These are phyloP conservation scores for Zalerion maritima DNA, from an alignment of 495 filamentous ascomycete species.

Conservation along the genomic window DNA sequence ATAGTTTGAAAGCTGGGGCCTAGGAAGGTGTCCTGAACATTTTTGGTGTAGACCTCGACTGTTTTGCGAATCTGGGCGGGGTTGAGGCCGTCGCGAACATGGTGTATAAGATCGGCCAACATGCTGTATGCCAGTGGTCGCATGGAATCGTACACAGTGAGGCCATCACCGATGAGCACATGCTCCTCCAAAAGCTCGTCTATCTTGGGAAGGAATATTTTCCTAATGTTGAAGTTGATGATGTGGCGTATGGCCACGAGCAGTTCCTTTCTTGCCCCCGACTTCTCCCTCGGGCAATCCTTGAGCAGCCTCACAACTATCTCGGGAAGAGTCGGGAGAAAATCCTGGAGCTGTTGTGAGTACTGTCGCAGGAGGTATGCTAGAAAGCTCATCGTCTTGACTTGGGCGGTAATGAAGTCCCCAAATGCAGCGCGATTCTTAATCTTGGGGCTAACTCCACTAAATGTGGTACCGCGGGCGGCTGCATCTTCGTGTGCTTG, in stretches of 20 bases:
- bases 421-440: constrained; percentile 90
- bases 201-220: constrained; percentile 88
- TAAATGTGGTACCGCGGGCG: constrained; percentile 64
- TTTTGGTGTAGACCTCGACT: constrained; percentile 92
- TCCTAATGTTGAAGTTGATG: constrained; percentile 97
- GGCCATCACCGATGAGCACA: constrained; percentile 85
- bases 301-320: constrained; percentile 86
- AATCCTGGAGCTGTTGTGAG: constrained; percentile 75
- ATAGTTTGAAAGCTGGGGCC: constrained; percentile 99
- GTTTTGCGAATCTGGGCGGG: constrained; percentile 86
- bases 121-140: constrained; percentile 94
- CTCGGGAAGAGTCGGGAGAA: constrained; percentile 71
- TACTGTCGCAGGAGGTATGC: constrained; percentile 87
- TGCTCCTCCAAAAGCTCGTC: constrained; percentile 88
- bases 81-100: constrained; percentile 72
- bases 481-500: constrained; percentile 77
- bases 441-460: constrained; percentile 85
- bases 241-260: constrained; percentile 95
- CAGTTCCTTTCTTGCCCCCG: constrained; percentile 83
- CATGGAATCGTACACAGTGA: constrained; percentile 95
- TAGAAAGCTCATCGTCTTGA: constrained; percentile 98
- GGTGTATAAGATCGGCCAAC: constrained; percentile 95
- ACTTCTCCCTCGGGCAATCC: constrained; percentile 90
- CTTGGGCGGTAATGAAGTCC: constrained; percentile 93
- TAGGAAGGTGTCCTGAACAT: constrained; percentile 88